Percentiles rank a stretch among this genome's conserved stretches.
Evolutionary conservation across 352 stramenopile genomes (phyloP).

Genomic region (Globisporangium megalacanthum): DNA sequence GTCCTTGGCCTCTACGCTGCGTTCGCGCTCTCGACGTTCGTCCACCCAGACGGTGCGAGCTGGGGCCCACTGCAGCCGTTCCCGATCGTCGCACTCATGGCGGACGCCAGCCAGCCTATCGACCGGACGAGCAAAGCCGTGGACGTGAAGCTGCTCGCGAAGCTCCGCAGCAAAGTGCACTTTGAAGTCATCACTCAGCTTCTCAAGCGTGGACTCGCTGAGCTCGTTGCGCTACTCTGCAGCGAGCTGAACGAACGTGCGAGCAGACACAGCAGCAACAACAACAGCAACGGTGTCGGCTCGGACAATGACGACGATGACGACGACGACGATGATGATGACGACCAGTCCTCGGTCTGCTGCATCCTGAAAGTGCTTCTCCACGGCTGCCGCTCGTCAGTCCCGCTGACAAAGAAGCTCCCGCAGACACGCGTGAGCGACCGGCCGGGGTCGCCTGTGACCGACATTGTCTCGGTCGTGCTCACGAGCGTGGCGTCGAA

Average conservation of each 20-base stretch:
- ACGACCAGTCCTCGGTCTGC: conserved; percentile 58
- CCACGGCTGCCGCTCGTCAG: conserved; percentile 60
- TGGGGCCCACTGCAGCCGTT: conserved; percentile 54
- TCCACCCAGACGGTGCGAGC: conserved; percentile 58
- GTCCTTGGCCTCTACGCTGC: conserved; percentile 51
- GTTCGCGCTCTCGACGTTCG: conserved; percentile 63
- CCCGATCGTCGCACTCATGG: conserved; percentile 40
- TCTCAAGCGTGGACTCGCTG: conserved; percentile 35
- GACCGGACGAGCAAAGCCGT: conserved; percentile 5
- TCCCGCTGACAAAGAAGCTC: conserved; percentile 56
- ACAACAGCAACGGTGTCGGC: conserved; percentile 9
- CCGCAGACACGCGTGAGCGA: conserved; percentile 14
- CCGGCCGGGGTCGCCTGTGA: conserved; percentile 14
- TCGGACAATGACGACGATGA: conserved; percentile 20
- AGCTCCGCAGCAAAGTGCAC: conserved; percentile 64
- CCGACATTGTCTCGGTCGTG: conserved; percentile 45
- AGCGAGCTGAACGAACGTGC: conserved; percentile 39
- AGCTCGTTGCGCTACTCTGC: conserved; percentile 43
- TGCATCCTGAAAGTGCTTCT: conserved; percentile 75
- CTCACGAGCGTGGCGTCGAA: conserved; percentile 21
- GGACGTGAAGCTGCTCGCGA: conserved; percentile 16
- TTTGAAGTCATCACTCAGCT: conserved; percentile 58
- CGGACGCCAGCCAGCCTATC: conserved; percentile 10
- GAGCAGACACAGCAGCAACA: conserved; percentile 7
- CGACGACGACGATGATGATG: conserved; percentile 45